A percentile compares a stretch with the other conserved stretches of the same genome.
Evolutionary conservation across 306 rosid species (phyloP).

Genomic region (Comarum palustre): DNA sequence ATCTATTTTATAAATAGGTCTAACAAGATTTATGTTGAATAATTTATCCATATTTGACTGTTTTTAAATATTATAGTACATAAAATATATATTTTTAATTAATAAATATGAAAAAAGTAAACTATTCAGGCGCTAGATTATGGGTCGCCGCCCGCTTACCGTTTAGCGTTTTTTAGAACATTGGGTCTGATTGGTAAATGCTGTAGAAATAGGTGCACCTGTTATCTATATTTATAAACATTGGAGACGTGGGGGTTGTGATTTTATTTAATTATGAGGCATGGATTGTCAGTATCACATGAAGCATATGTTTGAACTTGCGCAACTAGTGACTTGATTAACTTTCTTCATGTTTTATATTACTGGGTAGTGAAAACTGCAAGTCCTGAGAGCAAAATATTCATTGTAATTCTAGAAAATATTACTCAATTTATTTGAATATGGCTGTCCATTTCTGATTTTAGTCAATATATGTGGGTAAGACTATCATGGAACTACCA

Average conservation of each 20-base stretch:
- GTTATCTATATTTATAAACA: neutral
- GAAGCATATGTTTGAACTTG: neutral
- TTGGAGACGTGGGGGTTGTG: neutral
- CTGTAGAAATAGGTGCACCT: neutral
- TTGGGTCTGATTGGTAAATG: neutral
- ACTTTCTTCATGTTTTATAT: neutral
- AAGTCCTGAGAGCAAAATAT: neutral
- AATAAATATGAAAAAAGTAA: too few species aligned
- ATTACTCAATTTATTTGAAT: neutral
- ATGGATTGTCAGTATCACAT: neutral
- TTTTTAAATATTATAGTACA: too few species aligned
- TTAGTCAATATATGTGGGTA: neutral
- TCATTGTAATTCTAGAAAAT: neutral
- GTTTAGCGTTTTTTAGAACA: too few species aligned
- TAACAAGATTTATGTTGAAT: too few species aligned
- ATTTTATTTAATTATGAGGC: neutral
- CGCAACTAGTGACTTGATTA: neutral
- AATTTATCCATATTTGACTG: too few species aligned
- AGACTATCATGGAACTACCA: neutral
- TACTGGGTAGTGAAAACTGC: neutral
- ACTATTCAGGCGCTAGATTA: too few species aligned
- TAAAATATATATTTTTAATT: too few species aligned
- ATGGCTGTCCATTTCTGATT: neutral
- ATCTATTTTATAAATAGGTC: too few species aligned
- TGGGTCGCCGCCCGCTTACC: too few species aligned